Base-by-base conservation (phyloP, 345 rosid species). In the Diplotaxis tenuifolia region DNA sequence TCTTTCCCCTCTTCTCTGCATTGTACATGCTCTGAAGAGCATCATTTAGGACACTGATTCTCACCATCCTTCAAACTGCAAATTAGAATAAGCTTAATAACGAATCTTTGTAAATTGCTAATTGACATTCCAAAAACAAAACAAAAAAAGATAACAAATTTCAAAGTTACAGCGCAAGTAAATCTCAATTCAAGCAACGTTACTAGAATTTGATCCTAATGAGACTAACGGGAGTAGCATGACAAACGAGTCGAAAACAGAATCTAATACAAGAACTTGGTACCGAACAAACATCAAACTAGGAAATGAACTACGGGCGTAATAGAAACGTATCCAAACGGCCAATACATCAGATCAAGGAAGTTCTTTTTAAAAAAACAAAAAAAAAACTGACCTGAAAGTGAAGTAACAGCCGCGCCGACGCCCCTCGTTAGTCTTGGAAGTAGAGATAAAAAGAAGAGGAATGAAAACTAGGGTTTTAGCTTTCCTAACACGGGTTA, bases 1-100 rank as follows among this genome's bases (percentile, higher is more conserved):
- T 75, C 78, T 75, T 75, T 11, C 78, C 73, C 7, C 74, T 75
- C 69, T 75, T 75, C 68, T 75, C 78, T 4, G 78, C 78, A 34
- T 75, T 75, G 63, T 14, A 75, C 69, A 75, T 75, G 15, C 73
- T 75, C 79, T 69, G 68, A 4, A 75, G 65, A 36, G 65, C 79
- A 7, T 75, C 79, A 54, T 68, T 69, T 6, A 75, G 58, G n/a
- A 75, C 79, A 62, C 79, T 75, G 64, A 75, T 75, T 62, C 74
- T 60, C 68, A 75, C 78, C 78, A 75, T 75, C 34, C 49, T 63
- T 14, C 28, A 71, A 55, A 7, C 77, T 65, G 67, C 66, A 66
- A 56, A 38, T 38, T 6, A 38, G 45, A 38, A 28, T 42, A 6
- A 29, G 4, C 1, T 31, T 36, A 36, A 9, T 19, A 10, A 20